Evolutionary conservation across 257 asterid species (phyloP), one percentile per base, ranked within the genome.

Genomic region (Datura wrightii): DNA sequence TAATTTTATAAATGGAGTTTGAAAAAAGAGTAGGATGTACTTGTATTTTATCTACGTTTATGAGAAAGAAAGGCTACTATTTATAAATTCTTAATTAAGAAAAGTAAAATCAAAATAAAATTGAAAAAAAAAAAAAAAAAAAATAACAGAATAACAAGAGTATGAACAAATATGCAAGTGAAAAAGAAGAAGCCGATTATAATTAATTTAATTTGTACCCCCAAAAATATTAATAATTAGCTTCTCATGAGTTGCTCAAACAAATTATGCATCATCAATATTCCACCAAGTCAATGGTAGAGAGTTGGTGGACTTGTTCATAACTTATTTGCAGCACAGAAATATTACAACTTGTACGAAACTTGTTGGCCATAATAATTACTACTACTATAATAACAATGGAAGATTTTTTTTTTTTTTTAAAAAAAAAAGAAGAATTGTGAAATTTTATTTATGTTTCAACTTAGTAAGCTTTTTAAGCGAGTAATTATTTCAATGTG

Each of bases 331-430:
- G 2, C 6, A 34, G 24, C 46, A 13, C 44, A 76, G 6, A 50
- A 46, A 24, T 72, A 46, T 50, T 13, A 76, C 62, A 36, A 6
- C 44, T 50, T 50, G 62, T 76, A 24, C 62, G 8, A 76, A n/a
- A 18, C 42, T 50, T 50, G 82, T 76, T 76, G 81, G 81, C 50
- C 14, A 50, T 24, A 50, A 13, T 72, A 72, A 65, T 65, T 65
- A 65, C 10, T 34, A 62, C 15, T 60, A 24, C 31, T 24, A 24
- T 24, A 24, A 18, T 42, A 71, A 44, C 16, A 71, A 71, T 5
- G 56, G 39, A 70, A 42, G 36, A 7, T 9, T 50, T 10, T 31
- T 34, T 31, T 24, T 5, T 7, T 7, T 58, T 24, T 24, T 24
- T 24, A 24, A 24, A 24, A 24, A 24, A 24, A 24, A 24, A 24